Evolutionary conservation across 768 basidiomycete genomes (phyloP).

Genomic region (Lactifluus rugatus): DNA sequence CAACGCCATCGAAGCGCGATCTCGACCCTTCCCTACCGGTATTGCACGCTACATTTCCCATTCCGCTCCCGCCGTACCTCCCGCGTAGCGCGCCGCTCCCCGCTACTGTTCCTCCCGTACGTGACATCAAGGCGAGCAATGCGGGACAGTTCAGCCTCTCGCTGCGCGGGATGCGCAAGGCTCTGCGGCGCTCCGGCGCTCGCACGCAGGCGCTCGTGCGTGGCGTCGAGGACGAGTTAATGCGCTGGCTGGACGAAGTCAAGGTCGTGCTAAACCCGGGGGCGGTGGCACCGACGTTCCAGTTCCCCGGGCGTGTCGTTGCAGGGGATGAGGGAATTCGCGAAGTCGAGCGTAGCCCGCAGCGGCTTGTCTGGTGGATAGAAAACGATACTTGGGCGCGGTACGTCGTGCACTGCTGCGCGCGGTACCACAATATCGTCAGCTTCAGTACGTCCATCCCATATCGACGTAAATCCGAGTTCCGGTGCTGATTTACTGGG

Average conservation of each 20-base stretch:
- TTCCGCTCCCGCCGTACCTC: conserved; percentile 63
- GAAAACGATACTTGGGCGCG: conserved; percentile 63
- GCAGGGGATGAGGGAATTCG: conserved; percentile 44
- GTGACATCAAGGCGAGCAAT: conserved; percentile 43
- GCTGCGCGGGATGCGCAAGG: conserved; percentile 62
- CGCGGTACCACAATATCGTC: conserved; percentile 68
- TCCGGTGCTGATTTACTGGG: background rate
- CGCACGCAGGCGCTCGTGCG: conserved; percentile 52
- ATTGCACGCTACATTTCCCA: conserved; percentile 55
- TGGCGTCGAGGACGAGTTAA: conserved; percentile 57
- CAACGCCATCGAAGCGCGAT: conserved; percentile 51
- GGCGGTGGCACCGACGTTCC: conserved; percentile 20
- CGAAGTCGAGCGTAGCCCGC: conserved; percentile 59
- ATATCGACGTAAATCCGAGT: background rate
- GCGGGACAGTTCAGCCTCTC: conserved; percentile 72
- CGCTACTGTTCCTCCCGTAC: conserved; percentile 29
- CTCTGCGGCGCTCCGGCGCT: conserved; percentile 51
- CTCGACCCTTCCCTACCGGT: conserved; percentile 36
- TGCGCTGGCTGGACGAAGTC: conserved; percentile 50
- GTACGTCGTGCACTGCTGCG: conserved; percentile 76
- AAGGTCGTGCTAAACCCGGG: conserved; percentile 47
- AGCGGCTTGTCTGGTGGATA: conserved; percentile 67
- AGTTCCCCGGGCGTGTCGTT: conserved; percentile 37
- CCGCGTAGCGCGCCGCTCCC: conserved; percentile 51
- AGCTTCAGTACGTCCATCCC: conserved; percentile 59